A percentile compares a stretch with the other conserved stretches of the same genome.
phyloP scores from a whole-genome alignment of 805 yeast genomes.

The Starmerella tilneyi region DNA sequence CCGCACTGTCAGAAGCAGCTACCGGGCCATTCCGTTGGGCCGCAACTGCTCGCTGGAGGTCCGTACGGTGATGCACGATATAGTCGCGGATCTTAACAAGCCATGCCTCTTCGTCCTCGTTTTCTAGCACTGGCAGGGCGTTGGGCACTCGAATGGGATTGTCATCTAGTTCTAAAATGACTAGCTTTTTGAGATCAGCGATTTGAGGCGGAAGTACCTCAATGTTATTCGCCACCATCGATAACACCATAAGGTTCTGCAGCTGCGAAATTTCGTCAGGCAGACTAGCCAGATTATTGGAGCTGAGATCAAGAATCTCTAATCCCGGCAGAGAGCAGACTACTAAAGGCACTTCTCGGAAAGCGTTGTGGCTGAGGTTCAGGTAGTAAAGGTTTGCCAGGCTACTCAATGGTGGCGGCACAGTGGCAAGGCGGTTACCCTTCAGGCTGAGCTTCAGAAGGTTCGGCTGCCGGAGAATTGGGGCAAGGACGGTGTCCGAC shows the following conservation, averaged over 20 bases:
- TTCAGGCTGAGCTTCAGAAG: conserved; percentile 42
- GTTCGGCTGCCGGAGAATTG: conserved; percentile 35
- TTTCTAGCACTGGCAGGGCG: conserved; percentile 13
- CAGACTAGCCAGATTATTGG: conserved; percentile 42
- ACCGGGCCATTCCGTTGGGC: not conserved
- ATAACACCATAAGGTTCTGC: conserved; percentile 40
- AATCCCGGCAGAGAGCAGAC: conserved; percentile 34
- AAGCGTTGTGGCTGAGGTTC: conserved; percentile 54
- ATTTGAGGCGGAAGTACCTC: conserved; percentile 45
- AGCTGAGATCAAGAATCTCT: conserved; percentile 58
- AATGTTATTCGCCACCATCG: conserved; percentile 50
- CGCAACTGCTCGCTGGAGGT: conserved; percentile 4
- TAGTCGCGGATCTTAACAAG: conserved; percentile 35
- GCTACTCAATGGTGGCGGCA: conserved; percentile 38
- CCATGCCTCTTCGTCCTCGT: conserved; percentile 40
- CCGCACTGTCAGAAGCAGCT: no score
- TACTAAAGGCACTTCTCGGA: conserved; percentile 44
- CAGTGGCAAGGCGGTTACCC: conserved; percentile 38
- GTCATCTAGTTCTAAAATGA: conserved; percentile 49
- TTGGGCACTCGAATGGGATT: conserved; percentile 44
- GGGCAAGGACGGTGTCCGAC: conserved; percentile 34
- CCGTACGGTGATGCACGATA: conserved; percentile 26
- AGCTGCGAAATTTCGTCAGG: conserved; percentile 39
- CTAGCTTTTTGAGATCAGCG: conserved; percentile 42
- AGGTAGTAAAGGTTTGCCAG: conserved; percentile 45